Evolutionary conservation across 1,284 basidiomycete genomes (phyloP), one percentile per base, ranked within the genome.

Genomic region (Veloporphyrellus conicus): DNA sequence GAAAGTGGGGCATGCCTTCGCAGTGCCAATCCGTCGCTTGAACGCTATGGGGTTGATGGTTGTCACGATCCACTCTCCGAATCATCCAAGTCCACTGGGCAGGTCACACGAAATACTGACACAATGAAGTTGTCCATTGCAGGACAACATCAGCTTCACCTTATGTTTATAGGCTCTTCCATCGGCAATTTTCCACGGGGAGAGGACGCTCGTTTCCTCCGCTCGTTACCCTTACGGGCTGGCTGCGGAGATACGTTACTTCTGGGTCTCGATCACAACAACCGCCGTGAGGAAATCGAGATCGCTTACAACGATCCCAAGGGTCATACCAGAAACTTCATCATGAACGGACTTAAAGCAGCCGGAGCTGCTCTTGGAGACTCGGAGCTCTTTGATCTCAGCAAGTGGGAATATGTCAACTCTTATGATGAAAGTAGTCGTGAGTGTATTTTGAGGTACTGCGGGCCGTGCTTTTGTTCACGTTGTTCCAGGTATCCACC

Each of bases 141-240:
- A 10, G 73, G 67, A 31, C 59, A 63, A 20, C 54, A 63, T 2
- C 87, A 87, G 9, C 66, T 91, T 28, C 91, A 93, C 60, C 71
- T 97, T 47, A 72, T 97, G 50, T 98, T 96, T 75, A 75, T 98
- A n/a, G 95, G 95, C 0, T 95, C 90, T 0, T 93, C 92, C 1
- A 71, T 98, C 12, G 95, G 95, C 12, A 98, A 98, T 72, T 97
- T 98, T 66, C 67, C 75, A n/a, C 81, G 92, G 20, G 72, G 75
- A 15, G 84, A 78, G 22, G 90, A 87, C 7, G 77, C 77, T 1
- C 71, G 76, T 0, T 97, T 99, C 70, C 77, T 99, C 45, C 77
- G 77, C 12, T 79, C 81, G 1, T 74, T 96, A 19, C 90, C 92
- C 11, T 75, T 99, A 37, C 81, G 86, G 10, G 71, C 87, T 4